These are phyloP conservation scores for Mycena chlorophos DNA, from an alignment of 768 basidiomycete genomes.

Conservation along the genomic window DNA sequence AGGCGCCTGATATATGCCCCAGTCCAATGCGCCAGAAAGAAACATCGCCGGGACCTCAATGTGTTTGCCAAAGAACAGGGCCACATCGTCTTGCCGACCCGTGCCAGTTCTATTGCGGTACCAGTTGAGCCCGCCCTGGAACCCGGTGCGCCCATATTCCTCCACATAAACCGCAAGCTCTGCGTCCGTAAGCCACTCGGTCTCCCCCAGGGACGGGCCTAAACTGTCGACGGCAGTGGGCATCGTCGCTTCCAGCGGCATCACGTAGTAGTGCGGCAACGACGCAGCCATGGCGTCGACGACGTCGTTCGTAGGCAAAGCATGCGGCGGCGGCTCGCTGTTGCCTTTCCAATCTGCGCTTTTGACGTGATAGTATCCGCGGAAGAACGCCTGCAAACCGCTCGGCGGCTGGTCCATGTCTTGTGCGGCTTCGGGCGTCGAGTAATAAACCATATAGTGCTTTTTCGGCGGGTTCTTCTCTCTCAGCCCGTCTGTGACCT, in stretches of 20 bases:
- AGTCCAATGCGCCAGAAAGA: conserved; percentile 55
- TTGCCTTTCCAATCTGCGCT: conserved; percentile 54
- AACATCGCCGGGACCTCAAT: conserved; percentile 59
- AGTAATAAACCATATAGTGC: conserved; percentile 57
- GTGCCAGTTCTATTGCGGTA: conserved; percentile 47
- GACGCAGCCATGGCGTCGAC: conserved; percentile 34
- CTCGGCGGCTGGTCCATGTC: conserved; percentile 46
- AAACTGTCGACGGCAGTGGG: conserved; percentile 43
- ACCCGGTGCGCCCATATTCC: conserved; percentile 54
- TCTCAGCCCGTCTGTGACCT: conserved; percentile 33
- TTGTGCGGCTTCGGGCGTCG: conserved; percentile 44
- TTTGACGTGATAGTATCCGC: conserved; percentile 59
- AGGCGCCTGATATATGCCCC: conserved; percentile 60
- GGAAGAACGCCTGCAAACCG: conserved; percentile 49
- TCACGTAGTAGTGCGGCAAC: conserved; percentile 62
- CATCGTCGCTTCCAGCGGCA: conserved; percentile 57
- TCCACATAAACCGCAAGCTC: conserved; percentile 51
- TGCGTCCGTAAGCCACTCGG: conserved; percentile 49
- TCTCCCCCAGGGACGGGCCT: conserved; percentile 31
- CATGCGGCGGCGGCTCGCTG: conserved; percentile 29
- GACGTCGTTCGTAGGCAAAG: conserved; percentile 33
- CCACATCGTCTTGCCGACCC: conserved; percentile 40
- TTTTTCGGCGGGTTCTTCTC: conserved; percentile 52
- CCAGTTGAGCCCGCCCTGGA: conserved; percentile 63
- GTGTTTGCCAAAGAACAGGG: conserved; percentile 45